These are phyloP conservation scores for Myriosclerotinia curreyana DNA, from an alignment of 2,329 filamentous ascomycete genomes.

Conservation along the genomic window DNA sequence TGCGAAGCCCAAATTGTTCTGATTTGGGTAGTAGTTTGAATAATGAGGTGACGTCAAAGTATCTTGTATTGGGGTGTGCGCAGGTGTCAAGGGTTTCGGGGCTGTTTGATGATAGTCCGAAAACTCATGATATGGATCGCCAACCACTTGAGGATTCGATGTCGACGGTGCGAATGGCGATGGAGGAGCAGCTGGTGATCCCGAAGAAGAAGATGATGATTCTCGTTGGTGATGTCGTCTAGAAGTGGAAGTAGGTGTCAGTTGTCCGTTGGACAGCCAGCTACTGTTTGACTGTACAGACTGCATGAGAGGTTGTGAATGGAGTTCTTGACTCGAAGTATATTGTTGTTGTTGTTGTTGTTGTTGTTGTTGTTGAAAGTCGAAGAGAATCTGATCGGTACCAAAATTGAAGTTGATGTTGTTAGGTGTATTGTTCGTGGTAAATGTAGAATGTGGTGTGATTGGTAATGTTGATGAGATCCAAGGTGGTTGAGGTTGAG, in stretches of 20 bases:
- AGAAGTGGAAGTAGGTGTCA: conserved; percentile 38
- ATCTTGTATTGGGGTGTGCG: conserved; percentile 38
- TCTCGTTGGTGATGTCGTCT: conserved; percentile 52
- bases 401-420: conserved; percentile 30
- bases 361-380: too few relatives aligned
- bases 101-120: conserved; percentile 38
- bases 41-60: conserved; percentile 39
- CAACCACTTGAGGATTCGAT: conserved; percentile 57
- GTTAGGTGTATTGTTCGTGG: not conserved
- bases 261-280: conserved; percentile 38
- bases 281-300: conserved; percentile 33
- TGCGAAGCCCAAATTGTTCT: conserved; percentile 28
- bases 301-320: conserved; percentile 37
- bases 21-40: conserved; percentile 41
- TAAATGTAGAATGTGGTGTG: too few relatives aligned
- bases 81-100: conserved; percentile 39
- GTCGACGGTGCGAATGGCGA: conserved; percentile 56
- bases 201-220: conserved; percentile 59
- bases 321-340: conserved; percentile 22
- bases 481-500: not conserved
- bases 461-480: not conserved
- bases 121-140: conserved; percentile 45
- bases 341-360: conserved; percentile 28
- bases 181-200: conserved; percentile 54
- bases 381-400: conserved; percentile 33